These are phyloP conservation scores for Fraxinus xanthoxyloides DNA, from an alignment of 305 asterid species.

Conservation along the genomic window DNA sequence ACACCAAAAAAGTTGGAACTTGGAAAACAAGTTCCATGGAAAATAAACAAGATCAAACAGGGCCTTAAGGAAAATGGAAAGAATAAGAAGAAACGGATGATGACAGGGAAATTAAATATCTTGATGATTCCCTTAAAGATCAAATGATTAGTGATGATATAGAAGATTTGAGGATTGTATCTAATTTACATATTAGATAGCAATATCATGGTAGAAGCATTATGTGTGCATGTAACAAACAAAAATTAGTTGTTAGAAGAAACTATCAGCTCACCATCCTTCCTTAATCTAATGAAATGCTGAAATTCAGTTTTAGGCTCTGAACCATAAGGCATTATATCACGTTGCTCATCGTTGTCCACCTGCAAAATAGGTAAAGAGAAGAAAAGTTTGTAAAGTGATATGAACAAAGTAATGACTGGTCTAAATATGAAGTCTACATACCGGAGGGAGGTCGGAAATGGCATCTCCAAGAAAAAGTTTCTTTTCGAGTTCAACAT, in stretches of 20 bases:
- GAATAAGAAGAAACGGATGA: background rate
- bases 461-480: slow-evolving; percentile 66
- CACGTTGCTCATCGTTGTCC: slow-evolving; percentile 50
- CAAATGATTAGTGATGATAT: background rate
- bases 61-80: too few relatives aligned
- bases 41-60: too few relatives aligned
- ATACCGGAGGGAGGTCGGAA: slow-evolving; percentile 72
- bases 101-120: background rate
- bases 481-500: slow-evolving; percentile 29
- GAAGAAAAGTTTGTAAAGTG: background rate
- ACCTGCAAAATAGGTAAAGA: slow-evolving; percentile 35
- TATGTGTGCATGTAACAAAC: background rate
- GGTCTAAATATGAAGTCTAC: slow-evolving; percentile 1
- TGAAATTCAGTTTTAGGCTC: slow-evolving; percentile 60
- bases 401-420: background rate
- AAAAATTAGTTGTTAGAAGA: background rate
- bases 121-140: background rate
- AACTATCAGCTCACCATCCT: slow-evolving; percentile 48
- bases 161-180: background rate
- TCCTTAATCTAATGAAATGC: slow-evolving; percentile 47
- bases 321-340: slow-evolving; percentile 48
- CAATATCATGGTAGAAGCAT: background rate
- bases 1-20: too few relatives aligned
- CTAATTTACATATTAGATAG: background rate
- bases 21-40: too few relatives aligned